Conservation (phyloP, 306 rosid species). For the Ormosia semicastrata region DNA sequence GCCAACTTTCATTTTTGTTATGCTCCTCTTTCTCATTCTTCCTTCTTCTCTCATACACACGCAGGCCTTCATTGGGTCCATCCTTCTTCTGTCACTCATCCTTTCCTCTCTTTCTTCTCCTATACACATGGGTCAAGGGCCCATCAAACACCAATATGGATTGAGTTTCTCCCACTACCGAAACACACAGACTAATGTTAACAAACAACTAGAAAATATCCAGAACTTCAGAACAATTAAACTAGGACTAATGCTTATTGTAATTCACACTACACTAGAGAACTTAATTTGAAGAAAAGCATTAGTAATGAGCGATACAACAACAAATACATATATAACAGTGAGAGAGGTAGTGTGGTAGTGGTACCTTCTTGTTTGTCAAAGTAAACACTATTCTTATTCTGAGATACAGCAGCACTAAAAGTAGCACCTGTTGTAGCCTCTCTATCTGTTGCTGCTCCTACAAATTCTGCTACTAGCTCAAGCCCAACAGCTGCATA, state of each 20-base stretch:
- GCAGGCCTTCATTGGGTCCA: too few relatives aligned
- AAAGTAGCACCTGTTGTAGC: not conserved
- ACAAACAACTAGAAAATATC: not conserved
- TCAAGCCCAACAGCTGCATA: conserved; percentile 22
- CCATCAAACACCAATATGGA: not conserved
- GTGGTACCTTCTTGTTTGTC: conserved; percentile 38
- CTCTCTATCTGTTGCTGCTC: conserved; percentile 28
- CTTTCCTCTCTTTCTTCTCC: too few relatives aligned
- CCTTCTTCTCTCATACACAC: too few relatives aligned
- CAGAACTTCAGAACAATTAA: not conserved
- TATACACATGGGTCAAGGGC: too few relatives aligned
- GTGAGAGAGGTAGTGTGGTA: not conserved
- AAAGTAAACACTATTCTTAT: conserved; percentile 33
- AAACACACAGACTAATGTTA: not conserved
- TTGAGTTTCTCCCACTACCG: not conserved
- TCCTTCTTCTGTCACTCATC: too few relatives aligned
- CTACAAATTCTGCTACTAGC: conserved; percentile 16
- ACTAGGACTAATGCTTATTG: conserved; percentile 2
- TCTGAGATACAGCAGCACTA: conserved; percentile 2
- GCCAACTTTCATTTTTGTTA: too few relatives aligned
- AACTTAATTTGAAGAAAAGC: conserved; percentile 1
- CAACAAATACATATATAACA: not conserved
- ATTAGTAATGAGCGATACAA: conserved; percentile 6
- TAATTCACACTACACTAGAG: conserved; percentile 4
- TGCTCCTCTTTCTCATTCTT: too few relatives aligned